Evolutionary conservation across 2,329 filamentous ascomycete genomes (phyloP).

Genomic region (Lecanosticta acicola): DNA sequence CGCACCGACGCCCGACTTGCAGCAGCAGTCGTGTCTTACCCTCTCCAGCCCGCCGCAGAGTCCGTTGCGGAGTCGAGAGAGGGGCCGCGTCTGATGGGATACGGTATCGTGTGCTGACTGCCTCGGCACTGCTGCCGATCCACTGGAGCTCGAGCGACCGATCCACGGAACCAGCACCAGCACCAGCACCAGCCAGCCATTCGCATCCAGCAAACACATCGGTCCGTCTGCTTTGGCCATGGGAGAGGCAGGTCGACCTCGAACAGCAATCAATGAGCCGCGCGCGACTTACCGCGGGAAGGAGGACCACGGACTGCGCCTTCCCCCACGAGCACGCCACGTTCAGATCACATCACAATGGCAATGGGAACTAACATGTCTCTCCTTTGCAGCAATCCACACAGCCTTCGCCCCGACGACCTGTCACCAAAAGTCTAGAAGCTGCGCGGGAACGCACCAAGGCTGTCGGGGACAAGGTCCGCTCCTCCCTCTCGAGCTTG

Average conservation of each 20-base stretch:
- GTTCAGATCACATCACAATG: too few species aligned
- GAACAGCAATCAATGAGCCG: neutral
- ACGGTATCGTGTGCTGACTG: too few species aligned
- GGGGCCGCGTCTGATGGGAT: too few species aligned
- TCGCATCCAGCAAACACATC: neutral
- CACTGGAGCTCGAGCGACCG: neutral
- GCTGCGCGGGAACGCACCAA: constrained; percentile 27
- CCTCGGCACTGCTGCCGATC: neutral
- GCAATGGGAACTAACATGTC: neutral
- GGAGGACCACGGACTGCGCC: too few species aligned
- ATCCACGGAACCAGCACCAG: neutral
- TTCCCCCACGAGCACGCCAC: too few species aligned
- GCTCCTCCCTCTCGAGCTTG: constrained; percentile 28
- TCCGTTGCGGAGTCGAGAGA: too few species aligned
- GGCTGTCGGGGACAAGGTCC: constrained; percentile 27
- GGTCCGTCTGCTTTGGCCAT: neutral
- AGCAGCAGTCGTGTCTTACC: neutral
- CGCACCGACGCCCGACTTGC: neutral
- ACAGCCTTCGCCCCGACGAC: constrained; percentile 12
- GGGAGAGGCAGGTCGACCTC: neutral
- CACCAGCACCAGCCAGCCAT: neutral
- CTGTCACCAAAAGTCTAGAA: constrained; percentile 22
- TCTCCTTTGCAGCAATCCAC: constrained; percentile 2
- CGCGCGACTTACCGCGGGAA: too few species aligned
- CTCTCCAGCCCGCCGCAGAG: too few species aligned